phyloP scores from a whole-genome alignment of 2,329 filamentous ascomycete species.

The Albifimbria verrucaria region DNA sequence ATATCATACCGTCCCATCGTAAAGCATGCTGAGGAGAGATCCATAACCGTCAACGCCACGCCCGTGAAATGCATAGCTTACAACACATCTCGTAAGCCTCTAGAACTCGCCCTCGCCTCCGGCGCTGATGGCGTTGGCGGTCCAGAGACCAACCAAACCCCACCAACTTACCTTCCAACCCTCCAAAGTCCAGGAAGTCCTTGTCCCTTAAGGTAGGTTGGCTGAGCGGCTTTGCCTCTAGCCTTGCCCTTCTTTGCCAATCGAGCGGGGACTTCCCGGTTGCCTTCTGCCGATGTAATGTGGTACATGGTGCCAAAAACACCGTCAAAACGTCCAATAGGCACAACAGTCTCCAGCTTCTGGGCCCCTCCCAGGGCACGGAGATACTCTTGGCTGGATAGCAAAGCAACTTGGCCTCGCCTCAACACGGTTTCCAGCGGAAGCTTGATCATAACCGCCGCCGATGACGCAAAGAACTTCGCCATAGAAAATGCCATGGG shows the following conservation, averaged over 20 bases:
- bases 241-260: conserved; percentile 29
- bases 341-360: conserved; percentile 69
- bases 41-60: conserved; percentile 31
- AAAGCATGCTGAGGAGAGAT: conserved; percentile 34
- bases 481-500: conserved; percentile 78
- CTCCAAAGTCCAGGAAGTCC: conserved; percentile 67
- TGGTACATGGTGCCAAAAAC: conserved; percentile 87
- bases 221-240: conserved; percentile 24
- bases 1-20: conserved; percentile 40
- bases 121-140: conserved; percentile 60
- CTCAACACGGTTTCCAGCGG: conserved; percentile 90
- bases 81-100: conserved; percentile 8
- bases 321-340: conserved; percentile 78
- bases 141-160: conserved; percentile 73
- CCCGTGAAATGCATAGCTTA: conserved; percentile 23
- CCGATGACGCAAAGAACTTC: conserved; percentile 75
- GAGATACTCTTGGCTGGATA: conserved; percentile 52
- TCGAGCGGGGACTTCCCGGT: conserved; percentile 40
- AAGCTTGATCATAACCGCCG: conserved; percentile 81
- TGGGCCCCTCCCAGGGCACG: conserved; percentile 40
- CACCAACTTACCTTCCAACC: conserved; percentile 76
- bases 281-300: conserved; percentile 81
- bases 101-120: conserved; percentile 61
- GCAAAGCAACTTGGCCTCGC: conserved; percentile 76
- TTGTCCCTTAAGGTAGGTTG: conserved; percentile 53